Evolutionary conservation across 1,139 yeast genomes (phyloP).

Genomic region (Arxiozyma heterogenica): DNA sequence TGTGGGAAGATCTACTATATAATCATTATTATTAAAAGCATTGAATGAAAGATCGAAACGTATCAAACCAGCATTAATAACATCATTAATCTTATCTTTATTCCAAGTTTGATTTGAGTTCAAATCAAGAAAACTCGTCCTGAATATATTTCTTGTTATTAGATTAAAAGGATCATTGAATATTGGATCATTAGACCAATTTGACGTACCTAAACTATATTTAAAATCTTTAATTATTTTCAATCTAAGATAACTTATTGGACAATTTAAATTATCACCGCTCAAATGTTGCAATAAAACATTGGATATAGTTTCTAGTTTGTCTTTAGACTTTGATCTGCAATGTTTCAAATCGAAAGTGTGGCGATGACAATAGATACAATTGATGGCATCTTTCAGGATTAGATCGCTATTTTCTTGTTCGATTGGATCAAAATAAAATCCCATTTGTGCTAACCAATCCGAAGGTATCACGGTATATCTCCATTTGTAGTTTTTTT

Average conservation of each 20-base stretch:
- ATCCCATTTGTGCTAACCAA: conserved; percentile 57
- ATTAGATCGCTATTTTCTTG: neutral
- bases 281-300: conserved; percentile 18
- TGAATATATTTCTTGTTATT: conserved; percentile 11
- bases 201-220: conserved; percentile 9
- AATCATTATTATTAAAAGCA: conserved; percentile 8
- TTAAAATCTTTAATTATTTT: conserved; percentile 8
- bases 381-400: conserved; percentile 41
- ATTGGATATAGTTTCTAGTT: conserved; percentile 19
- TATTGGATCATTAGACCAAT: conserved; percentile 15
- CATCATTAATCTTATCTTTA: conserved; percentile 4
- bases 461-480: conserved; percentile 33
- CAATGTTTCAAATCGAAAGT: conserved; percentile 18
- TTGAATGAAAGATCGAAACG: conserved; percentile 22
- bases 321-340: conserved; percentile 19
- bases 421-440: conserved; percentile 49
- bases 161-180: conserved; percentile 15
- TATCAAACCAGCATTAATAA: conserved; percentile 22
- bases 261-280: conserved; percentile 8
- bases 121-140: conserved; percentile 11
- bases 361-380: conserved; percentile 51
- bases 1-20: conserved; percentile 4
- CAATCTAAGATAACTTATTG: conserved; percentile 8
- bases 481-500: conserved; percentile 33
- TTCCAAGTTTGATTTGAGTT: conserved; percentile 8